Base-by-base conservation (phyloP, 257 asterid species). In the Haberlea rhodopensis region DNA sequence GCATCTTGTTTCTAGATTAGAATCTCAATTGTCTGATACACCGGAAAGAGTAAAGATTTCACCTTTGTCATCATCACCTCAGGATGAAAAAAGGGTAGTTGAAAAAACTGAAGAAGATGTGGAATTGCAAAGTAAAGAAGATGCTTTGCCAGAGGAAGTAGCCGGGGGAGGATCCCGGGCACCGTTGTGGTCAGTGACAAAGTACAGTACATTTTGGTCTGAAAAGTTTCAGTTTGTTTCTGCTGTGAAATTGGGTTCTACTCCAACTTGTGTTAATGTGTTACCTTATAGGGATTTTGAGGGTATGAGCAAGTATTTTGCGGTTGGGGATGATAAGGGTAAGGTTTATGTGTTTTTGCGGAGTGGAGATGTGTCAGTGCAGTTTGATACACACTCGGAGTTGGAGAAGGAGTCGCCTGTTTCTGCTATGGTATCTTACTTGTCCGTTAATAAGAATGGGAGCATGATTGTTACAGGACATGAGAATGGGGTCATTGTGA, bases 201-300 rank as follows among this genome's bases (percentile, higher is more conserved):
- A 85, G 80, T 86, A 81, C 65, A 94, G 80, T 75, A 67, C 96
- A 5, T 73, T 90, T 63, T 94, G 99, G 99, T 79, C 95, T 0
- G 99, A 94, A 68, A 87, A 78, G 76, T 90, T 94, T 79, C 95
- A 90, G 66, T 87, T 90, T 68, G 79, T 83, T 18, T 87, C 97
- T 0, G 99, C 99, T 0, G 97, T 94, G 82, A 90, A 82, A 69
- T 62, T 94, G 77, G 81, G 79, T 22, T 82, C 97, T 1, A 72
- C 27, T 65, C 88, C 97, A 0, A 81, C 90, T 65, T 90, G 87
- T 53, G 66, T 90, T 18, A 79, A 74, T 46, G 83, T 87, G 56
- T 83, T 94, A 74, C 97, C 97, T 0, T 78, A 65, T 63, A 73
- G 79, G 76, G 99, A 94, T 80, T 77, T 74, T 27, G 99, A 94